phyloP scores from a whole-genome alignment of 1,284 basidiomycete species.

The Sporisorium exsertum region DNA sequence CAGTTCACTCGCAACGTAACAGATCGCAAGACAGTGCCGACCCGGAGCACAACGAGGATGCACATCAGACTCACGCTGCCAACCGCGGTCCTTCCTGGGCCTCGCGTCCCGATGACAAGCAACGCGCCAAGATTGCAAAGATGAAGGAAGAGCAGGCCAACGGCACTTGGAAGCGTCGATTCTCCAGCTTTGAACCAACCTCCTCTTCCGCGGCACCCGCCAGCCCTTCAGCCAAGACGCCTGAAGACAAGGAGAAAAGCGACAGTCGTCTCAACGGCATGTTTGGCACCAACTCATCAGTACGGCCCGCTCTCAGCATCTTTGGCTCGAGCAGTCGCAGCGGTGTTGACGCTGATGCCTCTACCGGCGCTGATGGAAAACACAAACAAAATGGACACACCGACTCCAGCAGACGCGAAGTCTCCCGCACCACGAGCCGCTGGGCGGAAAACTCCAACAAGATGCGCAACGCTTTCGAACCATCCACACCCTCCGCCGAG shows the following conservation, averaged over 20 bases:
- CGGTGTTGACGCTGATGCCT: constrained; percentile 17
- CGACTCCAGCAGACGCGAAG: constrained; percentile 4
- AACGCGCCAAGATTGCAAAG: constrained; percentile 57
- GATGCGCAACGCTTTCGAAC: constrained; percentile 49
- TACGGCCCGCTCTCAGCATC: constrained; percentile 34
- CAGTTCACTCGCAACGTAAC: constrained; percentile 44
- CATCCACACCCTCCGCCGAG: constrained; percentile 33
- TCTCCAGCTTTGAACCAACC: constrained; percentile 37
- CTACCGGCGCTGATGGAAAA: constrained; percentile 10
- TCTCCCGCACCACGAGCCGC: constrained; percentile 19
- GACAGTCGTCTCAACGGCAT: constrained; percentile 23
- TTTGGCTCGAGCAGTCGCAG: constrained; percentile 23
- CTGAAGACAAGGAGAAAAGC: constrained; percentile 25
- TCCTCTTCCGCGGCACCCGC: constrained; percentile 9
- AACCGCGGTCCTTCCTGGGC: constrained; percentile 59
- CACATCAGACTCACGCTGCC: constrained; percentile 38
- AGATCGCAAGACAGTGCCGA: constrained; percentile 5
- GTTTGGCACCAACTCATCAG: constrained; percentile 19
- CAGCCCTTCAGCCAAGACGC: constrained; percentile 21
- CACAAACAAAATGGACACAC: constrained; percentile 15
- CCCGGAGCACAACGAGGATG: constrained; percentile 13
- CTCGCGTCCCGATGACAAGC: constrained; percentile 54
- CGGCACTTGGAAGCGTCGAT: constrained; percentile 38
- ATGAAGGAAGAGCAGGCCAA: constrained; percentile 46
- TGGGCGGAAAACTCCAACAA: constrained; percentile 50